Conservation (phyloP, 2,329 filamentous ascomycete genomes). For the Exophiala lecanii-corni region DNA sequence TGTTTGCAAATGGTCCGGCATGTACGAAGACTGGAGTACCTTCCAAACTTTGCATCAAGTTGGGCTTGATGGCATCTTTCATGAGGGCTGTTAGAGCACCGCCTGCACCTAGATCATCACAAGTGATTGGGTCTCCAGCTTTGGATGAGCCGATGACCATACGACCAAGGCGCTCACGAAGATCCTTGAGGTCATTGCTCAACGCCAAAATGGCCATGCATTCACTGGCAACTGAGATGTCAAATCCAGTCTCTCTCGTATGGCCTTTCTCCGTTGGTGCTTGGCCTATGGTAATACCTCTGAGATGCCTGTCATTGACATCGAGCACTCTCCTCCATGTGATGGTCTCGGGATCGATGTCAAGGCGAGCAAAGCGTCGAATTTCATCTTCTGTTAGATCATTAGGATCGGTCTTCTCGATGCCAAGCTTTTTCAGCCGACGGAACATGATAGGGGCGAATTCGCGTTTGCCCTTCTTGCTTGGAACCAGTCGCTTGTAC, state of each 20-base stretch:
- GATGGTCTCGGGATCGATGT: slow-evolving; percentile 95
- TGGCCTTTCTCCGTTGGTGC: slow-evolving; percentile 88
- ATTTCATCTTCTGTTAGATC: slow-evolving; percentile 90
- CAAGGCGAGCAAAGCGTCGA: slow-evolving; percentile 78
- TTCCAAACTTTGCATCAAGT: slow-evolving; percentile 96
- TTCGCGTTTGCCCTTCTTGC: slow-evolving; percentile 80
- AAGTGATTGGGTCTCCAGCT: slow-evolving; percentile 84
- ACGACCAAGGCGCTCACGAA: slow-evolving; percentile 86
- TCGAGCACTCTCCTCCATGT: slow-evolving; percentile 95
- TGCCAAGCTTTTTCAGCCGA: slow-evolving; percentile 89
- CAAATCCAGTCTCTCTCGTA: slow-evolving; percentile 84
- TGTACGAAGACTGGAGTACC: slow-evolving; percentile 97
- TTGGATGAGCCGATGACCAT: slow-evolving; percentile 93
- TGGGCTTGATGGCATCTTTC: slow-evolving; percentile 98
- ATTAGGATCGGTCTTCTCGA: slow-evolving; percentile 88
- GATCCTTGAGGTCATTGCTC: slow-evolving; percentile 78
- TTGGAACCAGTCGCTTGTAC: slow-evolving; percentile 80
- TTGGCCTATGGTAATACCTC: slow-evolving; percentile 81
- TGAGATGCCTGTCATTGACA: slow-evolving; percentile 92
- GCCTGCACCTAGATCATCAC: slow-evolving; percentile 88
- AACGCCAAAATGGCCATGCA: slow-evolving; percentile 98
- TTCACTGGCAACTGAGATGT: slow-evolving; percentile 95
- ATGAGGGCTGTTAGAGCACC: slow-evolving; percentile 91
- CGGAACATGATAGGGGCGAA: slow-evolving; percentile 91
- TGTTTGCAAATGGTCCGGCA: slow-evolving; percentile 96